phyloP scores from a whole-genome alignment of 2,329 filamentous ascomycete genomes.

The Coniochaeta sp. region DNA sequence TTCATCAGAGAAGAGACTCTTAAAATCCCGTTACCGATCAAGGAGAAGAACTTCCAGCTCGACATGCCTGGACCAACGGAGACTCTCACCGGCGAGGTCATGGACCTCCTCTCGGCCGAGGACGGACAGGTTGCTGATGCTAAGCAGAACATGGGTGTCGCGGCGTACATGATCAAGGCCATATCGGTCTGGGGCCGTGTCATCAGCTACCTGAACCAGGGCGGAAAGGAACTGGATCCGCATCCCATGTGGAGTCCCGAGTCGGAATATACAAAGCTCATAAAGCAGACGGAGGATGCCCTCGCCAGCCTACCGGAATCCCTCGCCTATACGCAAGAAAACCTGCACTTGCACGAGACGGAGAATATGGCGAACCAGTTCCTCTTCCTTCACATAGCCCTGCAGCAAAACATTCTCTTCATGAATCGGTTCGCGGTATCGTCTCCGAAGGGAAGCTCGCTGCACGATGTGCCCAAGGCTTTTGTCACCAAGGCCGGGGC shows the following conservation, averaged over 20 bases:
- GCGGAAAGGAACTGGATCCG: slow-evolving; percentile 71
- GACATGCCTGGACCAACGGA: slow-evolving; percentile 88
- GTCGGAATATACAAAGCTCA: slow-evolving; percentile 68
- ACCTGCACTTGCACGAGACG: slow-evolving; percentile 75
- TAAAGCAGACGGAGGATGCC: slow-evolving; percentile 65
- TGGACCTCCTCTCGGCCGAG: slow-evolving; percentile 53
- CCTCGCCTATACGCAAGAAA: slow-evolving; percentile 72
- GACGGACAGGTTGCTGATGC: slow-evolving; percentile 59
- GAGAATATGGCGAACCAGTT: slow-evolving; percentile 88
- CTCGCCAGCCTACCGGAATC: slow-evolving; percentile 59
- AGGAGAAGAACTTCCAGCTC: slow-evolving; percentile 82
- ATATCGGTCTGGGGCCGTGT: slow-evolving; percentile 87
- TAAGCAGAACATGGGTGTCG: slow-evolving; percentile 85
- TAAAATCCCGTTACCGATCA: slow-evolving; percentile 83
- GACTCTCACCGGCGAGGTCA: slow-evolving; percentile 64
- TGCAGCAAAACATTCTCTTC: slow-evolving; percentile 85
- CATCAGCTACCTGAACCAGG: slow-evolving; percentile 84
- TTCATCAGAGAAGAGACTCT: slow-evolving; percentile 87
- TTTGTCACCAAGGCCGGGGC: slow-evolving; percentile 72
- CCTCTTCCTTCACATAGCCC: slow-evolving; percentile 81
- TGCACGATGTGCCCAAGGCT: slow-evolving; percentile 64
- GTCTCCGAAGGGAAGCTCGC: slow-evolving; percentile 54
- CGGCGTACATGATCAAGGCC: slow-evolving; percentile 79
- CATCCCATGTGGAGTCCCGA: slow-evolving; percentile 74
- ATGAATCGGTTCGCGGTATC: slow-evolving; percentile 82